A percentile compares a stretch with the other conserved stretches of the same genome.
Conservation (phyloP, 371 early-diverging fungal genomes). For the Apophysomyces ossiformis region DNA sequence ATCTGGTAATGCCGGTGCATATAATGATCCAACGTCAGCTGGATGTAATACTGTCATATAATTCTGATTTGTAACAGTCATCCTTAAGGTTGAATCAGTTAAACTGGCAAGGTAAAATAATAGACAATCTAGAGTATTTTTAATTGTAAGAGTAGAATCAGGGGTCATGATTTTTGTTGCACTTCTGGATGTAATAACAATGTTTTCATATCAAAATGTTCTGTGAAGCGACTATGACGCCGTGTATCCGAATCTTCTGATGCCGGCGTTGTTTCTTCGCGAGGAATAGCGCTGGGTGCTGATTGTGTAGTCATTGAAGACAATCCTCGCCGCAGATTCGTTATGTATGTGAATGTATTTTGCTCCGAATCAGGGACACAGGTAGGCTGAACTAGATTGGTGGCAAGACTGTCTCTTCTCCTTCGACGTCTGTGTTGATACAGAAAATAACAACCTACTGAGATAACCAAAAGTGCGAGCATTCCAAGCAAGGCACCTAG, state of each 20-base stretch:
- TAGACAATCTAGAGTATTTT: too few relatives aligned
- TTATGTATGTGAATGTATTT: constrained; percentile 6
- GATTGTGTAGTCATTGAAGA: constrained; percentile 12
- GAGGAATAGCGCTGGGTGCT: constrained; percentile 6
- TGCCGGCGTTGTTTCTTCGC: constrained; percentile 1
- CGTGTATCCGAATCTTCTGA: constrained; percentile 11
- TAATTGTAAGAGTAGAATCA: too few relatives aligned
- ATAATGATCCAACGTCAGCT: too few relatives aligned
- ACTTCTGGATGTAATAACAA: neutral
- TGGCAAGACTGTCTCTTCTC: neutral
- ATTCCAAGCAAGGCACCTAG: constrained; percentile 18
- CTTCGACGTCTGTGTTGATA: constrained; percentile 10
- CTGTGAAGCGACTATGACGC: constrained; percentile 15
- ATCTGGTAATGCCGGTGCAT: too few relatives aligned
- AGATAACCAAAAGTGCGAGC: neutral
- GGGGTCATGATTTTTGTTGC: too few relatives aligned
- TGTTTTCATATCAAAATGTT: constrained; percentile 19
- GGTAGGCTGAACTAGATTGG: neutral
- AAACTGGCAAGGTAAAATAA: too few relatives aligned
- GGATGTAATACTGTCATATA: too few relatives aligned
- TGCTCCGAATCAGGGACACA: neutral
- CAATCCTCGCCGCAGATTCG: constrained; percentile 16
- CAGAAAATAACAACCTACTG: neutral
- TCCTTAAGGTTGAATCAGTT: too few relatives aligned
- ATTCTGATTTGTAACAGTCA: too few relatives aligned